Conservation (phyloP, 108 stramenopile species). For the Nannochloropsis oceanica region DNA sequence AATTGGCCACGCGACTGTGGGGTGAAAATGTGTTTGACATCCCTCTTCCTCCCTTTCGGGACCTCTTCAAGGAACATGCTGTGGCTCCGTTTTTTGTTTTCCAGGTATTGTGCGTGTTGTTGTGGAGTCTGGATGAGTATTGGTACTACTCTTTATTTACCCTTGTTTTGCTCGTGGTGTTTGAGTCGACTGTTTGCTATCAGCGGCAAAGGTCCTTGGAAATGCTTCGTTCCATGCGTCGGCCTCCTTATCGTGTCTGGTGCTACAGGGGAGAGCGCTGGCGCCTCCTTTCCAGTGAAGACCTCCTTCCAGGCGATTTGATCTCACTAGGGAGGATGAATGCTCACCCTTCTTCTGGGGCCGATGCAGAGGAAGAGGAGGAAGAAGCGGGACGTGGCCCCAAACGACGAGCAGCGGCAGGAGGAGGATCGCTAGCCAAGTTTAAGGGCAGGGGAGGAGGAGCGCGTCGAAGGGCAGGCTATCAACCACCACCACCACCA, state of each 20-base stretch:
- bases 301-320: constrained; percentile 79
- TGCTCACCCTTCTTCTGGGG: constrained; percentile 6
- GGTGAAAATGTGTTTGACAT: constrained; percentile 65
- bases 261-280: constrained; percentile 51
- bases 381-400: background rate
- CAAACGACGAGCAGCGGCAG: background rate
- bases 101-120: constrained; percentile 84
- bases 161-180: constrained; percentile 65
- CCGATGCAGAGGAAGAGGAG: constrained; percentile 1
- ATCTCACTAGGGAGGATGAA: constrained; percentile 44
- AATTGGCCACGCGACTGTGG: constrained; percentile 41
- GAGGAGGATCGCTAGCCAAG: background rate
- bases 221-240: constrained; percentile 54
- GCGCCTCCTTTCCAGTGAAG: constrained; percentile 45
- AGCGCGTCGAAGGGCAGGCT: background rate
- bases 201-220: constrained; percentile 60
- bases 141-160: constrained; percentile 96
- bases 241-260: constrained; percentile 12
- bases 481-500: background rate
- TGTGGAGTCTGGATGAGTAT: constrained; percentile 96
- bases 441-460: background rate
- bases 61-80: constrained; percentile 66
- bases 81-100: constrained; percentile 91
- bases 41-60: constrained; percentile 65
- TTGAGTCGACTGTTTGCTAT: constrained; percentile 74